Base-by-base conservation (phyloP, 2,329 filamentous ascomycete species). In the Rhytidhysteron rufulum region DNA sequence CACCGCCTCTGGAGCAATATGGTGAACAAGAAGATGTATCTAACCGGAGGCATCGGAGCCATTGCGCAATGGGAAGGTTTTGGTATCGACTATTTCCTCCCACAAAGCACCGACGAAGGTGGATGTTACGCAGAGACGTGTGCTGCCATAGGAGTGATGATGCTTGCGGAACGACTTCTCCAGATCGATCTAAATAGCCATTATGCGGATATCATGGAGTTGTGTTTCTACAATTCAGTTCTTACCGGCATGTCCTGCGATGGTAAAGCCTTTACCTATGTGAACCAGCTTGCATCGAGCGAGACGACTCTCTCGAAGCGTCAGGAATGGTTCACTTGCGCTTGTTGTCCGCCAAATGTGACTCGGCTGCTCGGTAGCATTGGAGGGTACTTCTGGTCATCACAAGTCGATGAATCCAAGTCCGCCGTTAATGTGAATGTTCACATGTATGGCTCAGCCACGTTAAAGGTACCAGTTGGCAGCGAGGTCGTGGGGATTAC, bases 51-150 rank as follows among this genome's bases (percentile, higher is more conserved):
- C 1, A 74, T 83, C 36, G 80, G 80, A 1, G 73, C 67, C 1
- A 70, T 78, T 30, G 68, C 73, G 47, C 74, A 80, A 52, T 79
- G 74, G 74, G 74, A 82, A 56, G 77, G 79, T 3, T 82, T 83
- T 51, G 78, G 77, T 0, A 66, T 72, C 30, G 71, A 79, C 44
- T 79, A 80, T 50, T 79, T 79, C 54, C 63, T 82, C 4, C 78
- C 77, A 1, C 76, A 80, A 31, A 67, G 72, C 2, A 75, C 74
- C 0, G 79, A 81, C 43, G 78, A 81, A 44, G 78, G 79, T 4
- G 79, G 78, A 2, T 82, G 79, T 50, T 82, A 82, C 54, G 70
- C 76, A 2, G 79, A 82, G 56, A 83, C 79, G 0, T 82, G 76
- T 51, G 79, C 78, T 2, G 70, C 72, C 0, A 80, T 82, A 44